phyloP scores from a whole-genome alignment of 106 monocot genomes.

The Acorus calamus region DNA sequence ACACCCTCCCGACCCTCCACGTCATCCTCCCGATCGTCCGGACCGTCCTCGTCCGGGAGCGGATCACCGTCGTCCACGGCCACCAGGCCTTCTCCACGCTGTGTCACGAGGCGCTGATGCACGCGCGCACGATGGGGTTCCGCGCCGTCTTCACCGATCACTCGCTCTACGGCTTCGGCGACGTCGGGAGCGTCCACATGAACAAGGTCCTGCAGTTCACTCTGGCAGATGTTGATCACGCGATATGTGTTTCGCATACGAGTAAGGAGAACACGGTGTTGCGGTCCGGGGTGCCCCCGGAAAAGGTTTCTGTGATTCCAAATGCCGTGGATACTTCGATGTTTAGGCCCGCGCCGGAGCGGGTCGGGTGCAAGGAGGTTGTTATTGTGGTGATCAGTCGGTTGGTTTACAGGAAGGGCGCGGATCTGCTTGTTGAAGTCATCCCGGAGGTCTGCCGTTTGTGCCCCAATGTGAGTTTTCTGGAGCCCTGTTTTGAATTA shows the following conservation, averaged over 20 bases:
- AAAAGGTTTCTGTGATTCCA: constrained; percentile 83
- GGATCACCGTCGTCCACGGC: constrained; percentile 85
- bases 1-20: constrained; percentile 80
- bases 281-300: constrained; percentile 74
- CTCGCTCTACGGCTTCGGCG: constrained; percentile 93
- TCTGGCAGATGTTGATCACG: constrained; percentile 81
- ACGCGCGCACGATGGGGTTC: constrained; percentile 91
- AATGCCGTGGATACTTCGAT: constrained; percentile 96
- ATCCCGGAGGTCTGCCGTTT: constrained; percentile 82
- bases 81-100: constrained; percentile 98
- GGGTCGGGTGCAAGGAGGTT: constrained; percentile 61
- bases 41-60: constrained; percentile 76
- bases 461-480: constrained; percentile 70
- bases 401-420: constrained; percentile 89
- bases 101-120: constrained; percentile 93
- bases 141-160: constrained; percentile 89
- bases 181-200: constrained; percentile 96
- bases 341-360: constrained; percentile 72
- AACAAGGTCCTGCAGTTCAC: constrained; percentile 95
- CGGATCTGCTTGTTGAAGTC: constrained; percentile 93
- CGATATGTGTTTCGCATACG: constrained; percentile 94
- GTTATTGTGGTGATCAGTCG: constrained; percentile 89
- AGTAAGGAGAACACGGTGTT: constrained; percentile 96
- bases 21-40: constrained; percentile 73
- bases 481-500: too few species aligned